These are phyloP conservation scores for Perilla frutescens DNA, from an alignment of 257 asterid species.

Conservation along the genomic window DNA sequence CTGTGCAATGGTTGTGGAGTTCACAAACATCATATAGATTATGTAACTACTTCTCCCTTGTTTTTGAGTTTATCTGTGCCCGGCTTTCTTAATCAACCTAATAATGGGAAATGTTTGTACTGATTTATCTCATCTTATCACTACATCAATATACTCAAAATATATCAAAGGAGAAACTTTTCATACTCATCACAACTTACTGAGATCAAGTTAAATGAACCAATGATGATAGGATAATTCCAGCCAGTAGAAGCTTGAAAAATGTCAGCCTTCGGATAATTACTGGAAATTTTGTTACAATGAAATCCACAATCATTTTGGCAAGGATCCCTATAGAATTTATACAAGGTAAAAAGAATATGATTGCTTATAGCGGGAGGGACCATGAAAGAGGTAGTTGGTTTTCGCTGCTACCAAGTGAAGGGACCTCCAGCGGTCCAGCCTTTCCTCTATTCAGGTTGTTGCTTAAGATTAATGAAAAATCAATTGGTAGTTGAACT, in stretches of 20 bases:
- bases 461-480: constrained; percentile 19
- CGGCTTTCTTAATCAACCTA: constrained; percentile 15
- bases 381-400: not conserved
- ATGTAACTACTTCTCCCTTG: not conserved
- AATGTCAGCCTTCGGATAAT: not conserved
- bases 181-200: constrained; percentile 2
- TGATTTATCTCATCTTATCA: constrained; percentile 1
- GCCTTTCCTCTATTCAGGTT: not conserved
- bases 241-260: constrained; percentile 3
- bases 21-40: not conserved
- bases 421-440: constrained; percentile 9
- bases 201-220: constrained; percentile 3
- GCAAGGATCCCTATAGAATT: not conserved
- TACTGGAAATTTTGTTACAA: not conserved
- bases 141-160: not conserved
- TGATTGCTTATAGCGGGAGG: not conserved
- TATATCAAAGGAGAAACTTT: constrained; percentile 9
- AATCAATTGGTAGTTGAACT: constrained; percentile 14
- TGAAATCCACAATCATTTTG: not conserved
- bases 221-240: not conserved
- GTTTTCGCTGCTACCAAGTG: not conserved
- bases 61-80: constrained; percentile 12
- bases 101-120: constrained; percentile 1
- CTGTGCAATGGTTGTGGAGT: constrained; percentile 1
- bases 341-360: constrained; percentile 2